A percentile compares a stretch with the other conserved stretches of the same genome.
phyloP scores from a whole-genome alignment of 2,329 filamentous ascomycete genomes.

The Sporothrix pallida region DNA sequence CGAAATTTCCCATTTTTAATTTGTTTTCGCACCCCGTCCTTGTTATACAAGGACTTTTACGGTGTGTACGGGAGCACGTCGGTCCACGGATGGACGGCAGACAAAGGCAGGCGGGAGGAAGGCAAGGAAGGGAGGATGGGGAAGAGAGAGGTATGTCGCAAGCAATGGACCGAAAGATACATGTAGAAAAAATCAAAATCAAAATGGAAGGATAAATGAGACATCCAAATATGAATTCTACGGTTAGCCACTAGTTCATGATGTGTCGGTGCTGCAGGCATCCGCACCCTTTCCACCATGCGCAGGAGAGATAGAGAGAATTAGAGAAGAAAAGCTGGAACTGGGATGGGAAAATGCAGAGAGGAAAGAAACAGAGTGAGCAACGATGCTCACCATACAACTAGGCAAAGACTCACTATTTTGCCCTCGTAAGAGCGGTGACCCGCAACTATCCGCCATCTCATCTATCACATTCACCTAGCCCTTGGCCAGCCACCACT shows the following conservation, averaged over 20 bases:
- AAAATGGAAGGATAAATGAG: conserved; percentile 5
- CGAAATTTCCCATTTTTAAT: background rate
- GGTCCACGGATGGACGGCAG: conserved; percentile 30
- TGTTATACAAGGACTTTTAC: conserved; percentile 16
- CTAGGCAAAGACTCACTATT: background rate
- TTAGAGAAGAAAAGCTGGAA: background rate
- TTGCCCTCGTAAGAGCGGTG: conserved; percentile 5
- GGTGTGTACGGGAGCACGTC: conserved; percentile 5
- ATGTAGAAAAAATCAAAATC: too few relatives aligned
- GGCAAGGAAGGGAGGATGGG: background rate
- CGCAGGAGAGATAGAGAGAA: conserved; percentile 3
- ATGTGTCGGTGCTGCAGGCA: conserved; percentile 35
- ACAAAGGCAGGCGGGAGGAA: conserved; percentile 16
- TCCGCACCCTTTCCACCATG: conserved; percentile 32
- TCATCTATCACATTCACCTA: conserved; percentile 10
- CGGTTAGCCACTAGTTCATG: conserved; percentile 30
- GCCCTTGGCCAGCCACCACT: conserved; percentile 13
- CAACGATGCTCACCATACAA: background rate
- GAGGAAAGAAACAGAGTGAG: too few relatives aligned
- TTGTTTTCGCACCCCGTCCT: background rate
- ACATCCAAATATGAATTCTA: conserved; percentile 20
- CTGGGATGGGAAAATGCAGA: background rate
- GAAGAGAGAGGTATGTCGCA: background rate
- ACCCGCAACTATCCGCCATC: conserved; percentile 24
- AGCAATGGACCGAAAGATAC: background rate